Evolutionary conservation across 331 rosid species (phyloP), one percentile per base, ranked within the genome.

Genomic region (Rosa hybrid): DNA sequence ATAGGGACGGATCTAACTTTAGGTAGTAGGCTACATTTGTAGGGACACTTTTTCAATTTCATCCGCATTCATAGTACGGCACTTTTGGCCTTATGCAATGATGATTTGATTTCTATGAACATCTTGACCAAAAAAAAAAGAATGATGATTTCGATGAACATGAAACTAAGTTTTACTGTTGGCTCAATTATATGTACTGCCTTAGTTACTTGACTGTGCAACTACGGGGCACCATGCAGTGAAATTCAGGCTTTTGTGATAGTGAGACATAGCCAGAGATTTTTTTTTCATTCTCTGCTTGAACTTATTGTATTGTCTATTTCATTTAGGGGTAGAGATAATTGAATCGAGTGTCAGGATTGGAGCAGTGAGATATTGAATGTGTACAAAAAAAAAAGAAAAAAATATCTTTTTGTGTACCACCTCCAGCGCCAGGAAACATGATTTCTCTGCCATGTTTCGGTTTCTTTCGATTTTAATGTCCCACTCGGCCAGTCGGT

Each of bases 391-490:
- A 30, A 30, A 30, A 30, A 30, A 30, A 30, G 3, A 1, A 30
- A 30, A 30, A 30, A 69, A 25, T 18, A 12, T 38, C 49, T 41
- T 44, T 79, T 8, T 5, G 14, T 10, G 65, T 34, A 68, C 53
- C 75, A 68, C 67, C 69, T 12, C 68, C 46, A 12, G 41, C 69
- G 45, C 80, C 65, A 14, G 72, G 64, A 77, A 80, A 81, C 78
- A 74, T 72, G 82, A 77, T 69, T 60, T 78, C 68, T 74, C 87
- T 67, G 85, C 81, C 82, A 65, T 8, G 77, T 77, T 77, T 63
- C 20, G 83, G 76, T 69, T 81, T 78, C 65, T 78, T 27, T 25
- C 70, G 60, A 30, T 0, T 71, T 69, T 60, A 7, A 18, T 63
- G 42, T 44, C 77, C 74, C 65, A 20, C 69, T 69, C 14, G 8